phyloP scores from a whole-genome alignment of 352 stramenopile species.

The Lagenidium giganteum region DNA sequence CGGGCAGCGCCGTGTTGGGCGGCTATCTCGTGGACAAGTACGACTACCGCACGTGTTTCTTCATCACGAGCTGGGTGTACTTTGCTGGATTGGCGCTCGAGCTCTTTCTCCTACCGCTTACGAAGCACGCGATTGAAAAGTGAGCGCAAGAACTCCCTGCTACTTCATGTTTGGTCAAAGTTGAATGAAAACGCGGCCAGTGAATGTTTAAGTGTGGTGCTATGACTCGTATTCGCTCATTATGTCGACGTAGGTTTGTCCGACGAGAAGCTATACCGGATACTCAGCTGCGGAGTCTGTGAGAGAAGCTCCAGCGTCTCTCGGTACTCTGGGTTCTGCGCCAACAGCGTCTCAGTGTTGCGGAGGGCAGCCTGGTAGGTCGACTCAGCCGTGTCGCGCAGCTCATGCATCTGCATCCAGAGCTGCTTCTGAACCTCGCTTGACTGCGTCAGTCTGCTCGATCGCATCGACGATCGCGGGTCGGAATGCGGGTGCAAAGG shows the following conservation, averaged over 20 bases:
- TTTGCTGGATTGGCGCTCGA: conserved; percentile 45
- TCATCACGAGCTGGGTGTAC: conserved; percentile 78
- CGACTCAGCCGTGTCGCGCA: conserved; percentile 50
- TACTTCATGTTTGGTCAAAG: conserved; percentile 3
- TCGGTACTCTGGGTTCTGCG: conserved; percentile 15
- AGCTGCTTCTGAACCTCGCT: conserved; percentile 58
- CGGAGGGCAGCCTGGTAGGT: conserved; percentile 59
- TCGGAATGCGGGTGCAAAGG: not conserved
- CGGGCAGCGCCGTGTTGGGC: conserved; percentile 69
- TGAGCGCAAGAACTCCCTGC: no score
- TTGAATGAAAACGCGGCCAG: no score
- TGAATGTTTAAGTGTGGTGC: no score
- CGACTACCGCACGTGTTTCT: conserved; percentile 72
- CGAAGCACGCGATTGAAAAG: conserved; percentile 46
- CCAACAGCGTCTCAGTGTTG: conserved; percentile 47
- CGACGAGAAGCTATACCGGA: no score
- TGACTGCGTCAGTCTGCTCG: conserved; percentile 17
- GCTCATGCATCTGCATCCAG: conserved; percentile 68
- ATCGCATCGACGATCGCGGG: not conserved
- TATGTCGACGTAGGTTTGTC: no score
- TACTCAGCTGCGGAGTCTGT: no score
- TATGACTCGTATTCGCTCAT: no score
- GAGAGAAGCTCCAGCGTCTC: no score
- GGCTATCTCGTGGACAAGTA: conserved; percentile 76
- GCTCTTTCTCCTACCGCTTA: conserved; percentile 51